These are phyloP conservation scores for Dillenia turbinata DNA, from an alignment of 164 flowering plant genomes.

Conservation along the genomic window DNA sequence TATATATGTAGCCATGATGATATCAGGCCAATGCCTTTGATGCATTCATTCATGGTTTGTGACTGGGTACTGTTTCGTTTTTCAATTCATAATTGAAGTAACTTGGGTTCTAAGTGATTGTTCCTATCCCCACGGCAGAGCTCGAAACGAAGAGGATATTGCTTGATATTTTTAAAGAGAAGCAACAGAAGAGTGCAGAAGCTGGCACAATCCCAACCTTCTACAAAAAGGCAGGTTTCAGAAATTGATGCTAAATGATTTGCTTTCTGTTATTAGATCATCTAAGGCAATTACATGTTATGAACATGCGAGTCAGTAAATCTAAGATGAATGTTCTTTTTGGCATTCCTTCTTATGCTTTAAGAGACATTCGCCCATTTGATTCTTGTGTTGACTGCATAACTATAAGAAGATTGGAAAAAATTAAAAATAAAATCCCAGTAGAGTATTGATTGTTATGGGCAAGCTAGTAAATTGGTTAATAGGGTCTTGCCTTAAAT, in stretches of 20 bases:
- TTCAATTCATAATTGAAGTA: no score
- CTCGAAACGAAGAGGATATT: constrained; percentile 93
- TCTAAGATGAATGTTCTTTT: not conserved
- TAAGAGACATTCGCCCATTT: not conserved
- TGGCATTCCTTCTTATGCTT: not conserved
- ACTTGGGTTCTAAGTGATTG: not conserved
- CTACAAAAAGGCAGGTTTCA: constrained; percentile 67
- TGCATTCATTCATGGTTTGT: no score
- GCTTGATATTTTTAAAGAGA: constrained; percentile 92
- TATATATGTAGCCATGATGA: no score
- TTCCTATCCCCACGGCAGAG: constrained; percentile 40
- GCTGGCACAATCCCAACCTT: constrained; percentile 87
- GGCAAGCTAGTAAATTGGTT: no score
- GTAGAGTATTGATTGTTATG: no score
- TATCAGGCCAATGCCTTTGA: no score
- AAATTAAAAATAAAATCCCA: no score
- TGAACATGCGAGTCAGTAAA: not conserved
- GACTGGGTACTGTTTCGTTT: no score
- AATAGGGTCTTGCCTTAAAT: no score
- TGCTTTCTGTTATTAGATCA: constrained; percentile 7
- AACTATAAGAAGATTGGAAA: no score
- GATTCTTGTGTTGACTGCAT: no score
- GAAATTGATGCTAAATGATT: constrained; percentile 9
- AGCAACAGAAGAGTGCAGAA: constrained; percentile 85
- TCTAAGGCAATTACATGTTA: not conserved